Evolutionary conservation across 495 filamentous ascomycete genomes (phyloP), one percentile per base, ranked within the genome.

Genomic region (Beverwykella pulmonaria): DNA sequence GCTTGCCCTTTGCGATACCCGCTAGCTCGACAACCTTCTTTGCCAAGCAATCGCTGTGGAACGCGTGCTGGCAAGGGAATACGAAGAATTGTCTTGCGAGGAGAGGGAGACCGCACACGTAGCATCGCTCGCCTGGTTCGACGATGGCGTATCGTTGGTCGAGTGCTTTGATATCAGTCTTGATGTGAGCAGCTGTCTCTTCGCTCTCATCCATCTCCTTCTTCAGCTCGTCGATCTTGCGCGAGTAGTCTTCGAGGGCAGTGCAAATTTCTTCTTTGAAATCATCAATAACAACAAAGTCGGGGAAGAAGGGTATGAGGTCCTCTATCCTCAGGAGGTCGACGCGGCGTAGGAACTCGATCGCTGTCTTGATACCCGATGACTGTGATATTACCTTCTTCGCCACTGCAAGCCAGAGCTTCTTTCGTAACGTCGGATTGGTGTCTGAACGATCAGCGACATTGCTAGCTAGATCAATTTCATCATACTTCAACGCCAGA

Each of bases 281-380:
- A 77, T 97, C 92, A 72, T 98, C 94, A 59, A 98, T 97, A 52
- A 97, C 89, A n/a, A 97, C 92, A 68, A 98, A 98, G 73, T 98
- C 94, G 0, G 94, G 95, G 80, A 98, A 98, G 79, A 97, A 97
- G 0, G 95, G 94, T 44, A 98, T 97, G 22, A 98, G 79, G 71
- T 98, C 95, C 74, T 98, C 94, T 69, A 98, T 98, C 65, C 88
- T 87, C 19, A 98, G 85, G 1, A 98, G 81, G 63, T 96, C 91
- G 76, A 93, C 97, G 15, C 91, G 89, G 68, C 89, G 88, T 15
- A 98, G 82, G 75, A 98, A 97, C 62, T 96, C 92, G 53, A 98
- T 94, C 20, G 94, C 94, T 20, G 91, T 87, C 77, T 97, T 96
- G 82, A 97, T 96, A 39, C 91, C 90, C 49, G 87, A 88, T 4